These are phyloP conservation scores for Xerocomus minutiporus DNA, from an alignment of 1,284 basidiomycete species.

Conservation along the genomic window DNA sequence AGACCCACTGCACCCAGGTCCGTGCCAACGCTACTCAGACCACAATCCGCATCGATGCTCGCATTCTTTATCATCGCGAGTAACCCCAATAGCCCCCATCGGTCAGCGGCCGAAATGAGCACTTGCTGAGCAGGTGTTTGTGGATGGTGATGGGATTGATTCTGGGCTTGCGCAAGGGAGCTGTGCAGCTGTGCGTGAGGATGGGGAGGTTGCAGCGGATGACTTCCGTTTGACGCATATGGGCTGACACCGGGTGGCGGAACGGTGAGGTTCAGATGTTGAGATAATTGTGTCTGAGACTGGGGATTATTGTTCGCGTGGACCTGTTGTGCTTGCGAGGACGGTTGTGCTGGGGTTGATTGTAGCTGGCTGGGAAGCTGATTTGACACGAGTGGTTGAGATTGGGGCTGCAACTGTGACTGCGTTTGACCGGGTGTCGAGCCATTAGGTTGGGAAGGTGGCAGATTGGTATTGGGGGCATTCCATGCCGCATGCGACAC, in stretches of 20 bases:
- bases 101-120: slow-evolving; percentile 88
- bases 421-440: slow-evolving; percentile 32
- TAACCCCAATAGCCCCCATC: slow-evolving; percentile 89
- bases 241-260: slow-evolving; percentile 39
- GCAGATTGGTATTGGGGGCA: slow-evolving; percentile 36
- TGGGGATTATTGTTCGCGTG: slow-evolving; percentile 30
- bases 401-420: slow-evolving; percentile 25
- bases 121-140: slow-evolving; percentile 94
- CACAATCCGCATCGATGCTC: slow-evolving; percentile 74
- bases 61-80: slow-evolving; percentile 89
- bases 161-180: slow-evolving; percentile 27
- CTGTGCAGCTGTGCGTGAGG: slow-evolving; percentile 31
- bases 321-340: slow-evolving; percentile 36
- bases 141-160: slow-evolving; percentile 48
- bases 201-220: slow-evolving; percentile 33
- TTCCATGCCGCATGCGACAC: slow-evolving; percentile 61
- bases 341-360: slow-evolving; percentile 29
- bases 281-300: slow-evolving; percentile 25
- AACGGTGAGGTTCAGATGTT: slow-evolving; percentile 50
- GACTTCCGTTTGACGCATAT: slow-evolving; percentile 43
- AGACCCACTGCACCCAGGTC: slow-evolving; percentile 92
- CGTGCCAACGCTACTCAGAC: slow-evolving; percentile 83
- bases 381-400: slow-evolving; percentile 29
- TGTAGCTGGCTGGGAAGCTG: slow-evolving; percentile 28
- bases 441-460: slow-evolving; percentile 29